These are phyloP conservation scores for Mucor circinelloides DNA, from an alignment of 371 early-diverging fungal species.

Conservation along the genomic window DNA sequence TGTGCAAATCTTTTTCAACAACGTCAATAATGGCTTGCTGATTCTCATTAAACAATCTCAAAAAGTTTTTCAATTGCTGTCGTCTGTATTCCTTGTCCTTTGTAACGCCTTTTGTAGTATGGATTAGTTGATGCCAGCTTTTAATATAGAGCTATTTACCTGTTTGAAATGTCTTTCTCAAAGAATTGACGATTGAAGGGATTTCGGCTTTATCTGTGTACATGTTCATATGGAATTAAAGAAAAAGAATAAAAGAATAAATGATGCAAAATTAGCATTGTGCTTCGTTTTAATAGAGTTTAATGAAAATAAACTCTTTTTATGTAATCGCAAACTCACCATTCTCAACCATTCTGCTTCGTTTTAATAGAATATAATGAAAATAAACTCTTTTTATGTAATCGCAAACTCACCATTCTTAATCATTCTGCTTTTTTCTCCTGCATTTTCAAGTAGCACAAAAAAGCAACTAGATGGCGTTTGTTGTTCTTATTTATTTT, in stretches of 20 bases:
- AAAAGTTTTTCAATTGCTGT: constrained; percentile 66
- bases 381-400: background rate
- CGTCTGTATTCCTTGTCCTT: constrained; percentile 57
- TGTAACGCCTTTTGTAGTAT: constrained; percentile 33
- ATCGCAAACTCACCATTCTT: background rate
- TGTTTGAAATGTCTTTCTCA: constrained; percentile 49
- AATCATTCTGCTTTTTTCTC: background rate
- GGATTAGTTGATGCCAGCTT: background rate
- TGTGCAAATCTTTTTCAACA: constrained; percentile 67
- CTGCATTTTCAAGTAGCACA: background rate
- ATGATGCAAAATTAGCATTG: background rate
- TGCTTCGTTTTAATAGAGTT: background rate
- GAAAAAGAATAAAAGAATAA: background rate
- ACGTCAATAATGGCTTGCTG: constrained; percentile 59
- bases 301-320: background rate
- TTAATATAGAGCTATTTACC: constrained; percentile 13
- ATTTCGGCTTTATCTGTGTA: constrained; percentile 31
- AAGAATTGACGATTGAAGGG: constrained; percentile 41
- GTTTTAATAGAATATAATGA: background rate
- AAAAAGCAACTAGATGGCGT: background rate
- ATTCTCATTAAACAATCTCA: constrained; percentile 64
- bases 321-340: background rate
- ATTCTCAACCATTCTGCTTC: background rate
- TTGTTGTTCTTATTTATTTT: no score
- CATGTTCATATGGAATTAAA: background rate